Base-by-base conservation (phyloP, 179 eudicot species). In the Corrigiola litoralis region DNA sequence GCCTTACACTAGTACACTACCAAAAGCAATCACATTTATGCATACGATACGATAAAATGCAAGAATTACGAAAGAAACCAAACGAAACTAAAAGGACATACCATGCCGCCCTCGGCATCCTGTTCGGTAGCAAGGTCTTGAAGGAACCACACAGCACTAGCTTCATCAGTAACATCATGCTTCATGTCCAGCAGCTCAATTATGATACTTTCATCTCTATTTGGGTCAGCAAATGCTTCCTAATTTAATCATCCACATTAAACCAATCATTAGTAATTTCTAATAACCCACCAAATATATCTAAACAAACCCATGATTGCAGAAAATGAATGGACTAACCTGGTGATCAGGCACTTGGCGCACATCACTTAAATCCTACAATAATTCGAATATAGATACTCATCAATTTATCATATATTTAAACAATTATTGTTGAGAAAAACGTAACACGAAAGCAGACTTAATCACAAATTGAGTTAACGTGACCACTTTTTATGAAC, bases 111-210 rank as follows among this genome's bases (percentile, higher is more conserved):
- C 58, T 86, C 91, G 16, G 96, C 92, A 53, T 89, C 91, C 76
- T 92, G 96, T 79, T 89, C 98, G 33, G 60, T 65, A 58, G 86
- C 96, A 68, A 92, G 87, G 74, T 92, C 98, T 75, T 83, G 95
- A 71, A 92, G 89, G 73, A 92, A 92, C 98, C 98, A 92, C 5
- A 79, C 73, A 41, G 95, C 98, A 75, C 96, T 89, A 38, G 77
- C 84, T 58, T 81, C 78, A 71, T 92, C 98, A 38, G 77, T 71
- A 37, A 92, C 98, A 37, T 89, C 96, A 56, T 50, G 31, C 72
- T 89, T 92, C 72, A 82, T 65, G 48, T 89, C 96, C 55, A 89
- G 63, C 17, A 92, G 74, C 73, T 89, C 96, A 71, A 87, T 31
- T 56, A 89, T 82, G 61, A 92, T 59, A 75, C 98, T 89, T 75